phyloP scores from a whole-genome alignment of 805 yeast genomes.

The Metschnikowia matae region DNA sequence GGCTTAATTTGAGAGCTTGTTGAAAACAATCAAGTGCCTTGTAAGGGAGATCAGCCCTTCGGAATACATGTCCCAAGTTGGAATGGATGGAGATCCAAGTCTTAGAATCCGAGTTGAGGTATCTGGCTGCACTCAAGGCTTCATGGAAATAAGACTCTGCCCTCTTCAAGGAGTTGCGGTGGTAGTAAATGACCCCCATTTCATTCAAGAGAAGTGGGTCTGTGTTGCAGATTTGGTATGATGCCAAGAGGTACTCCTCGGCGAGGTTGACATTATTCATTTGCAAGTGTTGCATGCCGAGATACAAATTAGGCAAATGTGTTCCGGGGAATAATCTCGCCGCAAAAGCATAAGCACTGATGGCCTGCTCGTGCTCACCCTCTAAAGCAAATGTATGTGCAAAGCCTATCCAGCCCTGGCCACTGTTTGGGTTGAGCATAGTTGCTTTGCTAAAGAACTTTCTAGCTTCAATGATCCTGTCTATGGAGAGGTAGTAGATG shows the following conservation, averaged over 20 bases:
- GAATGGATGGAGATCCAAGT: constrained; percentile 84
- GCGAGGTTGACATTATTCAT: constrained; percentile 80
- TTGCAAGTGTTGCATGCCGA: constrained; percentile 95
- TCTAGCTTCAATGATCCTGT: constrained; percentile 76
- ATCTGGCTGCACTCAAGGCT: constrained; percentile 67
- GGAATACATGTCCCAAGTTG: constrained; percentile 84
- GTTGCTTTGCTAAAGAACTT: constrained; percentile 87
- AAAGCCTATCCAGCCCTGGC: constrained; percentile 97
- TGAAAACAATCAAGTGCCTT: constrained; percentile 73
- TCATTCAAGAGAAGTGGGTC: constrained; percentile 91
- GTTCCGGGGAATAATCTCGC: constrained; percentile 87
- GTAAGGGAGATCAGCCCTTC: constrained; percentile 57
- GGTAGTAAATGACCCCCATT: constrained; percentile 86
- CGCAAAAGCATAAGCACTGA: constrained; percentile 94
- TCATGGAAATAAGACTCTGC: constrained; percentile 70
- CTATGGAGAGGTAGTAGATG: constrained; percentile 74
- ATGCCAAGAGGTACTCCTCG: constrained; percentile 74
- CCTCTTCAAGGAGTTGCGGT: constrained; percentile 57
- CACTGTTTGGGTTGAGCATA: constrained; percentile 80
- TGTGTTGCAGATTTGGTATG: constrained; percentile 71
- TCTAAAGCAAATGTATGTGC: constrained; percentile 97
- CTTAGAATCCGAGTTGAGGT: constrained; percentile 70
- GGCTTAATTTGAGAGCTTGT: constrained; percentile 65
- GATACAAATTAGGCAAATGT: constrained; percentile 80
- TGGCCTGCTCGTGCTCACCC: constrained; percentile 98